Percentiles rank a stretch among this genome's conserved stretches.
phyloP scores from a whole-genome alignment of 2,329 filamentous ascomycete species.

The Leptosphaerulina australis region DNA sequence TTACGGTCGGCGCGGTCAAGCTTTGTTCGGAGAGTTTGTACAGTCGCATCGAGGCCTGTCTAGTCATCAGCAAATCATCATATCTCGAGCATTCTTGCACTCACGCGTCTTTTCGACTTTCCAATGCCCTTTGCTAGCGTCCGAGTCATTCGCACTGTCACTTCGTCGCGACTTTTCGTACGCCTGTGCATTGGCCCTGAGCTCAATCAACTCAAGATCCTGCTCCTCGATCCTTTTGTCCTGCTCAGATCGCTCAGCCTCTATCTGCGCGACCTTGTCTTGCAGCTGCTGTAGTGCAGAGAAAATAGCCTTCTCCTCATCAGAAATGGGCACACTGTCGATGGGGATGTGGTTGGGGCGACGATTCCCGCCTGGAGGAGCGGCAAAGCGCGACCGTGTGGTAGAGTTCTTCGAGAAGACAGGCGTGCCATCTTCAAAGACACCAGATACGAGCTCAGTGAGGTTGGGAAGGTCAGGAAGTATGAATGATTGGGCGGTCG shows the following conservation, averaged over 20 bases:
- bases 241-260: constrained; percentile 60
- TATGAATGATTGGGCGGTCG: constrained; percentile 65
- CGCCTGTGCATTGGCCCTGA: constrained; percentile 56
- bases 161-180: constrained; percentile 50
- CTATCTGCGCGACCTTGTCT: constrained; percentile 62
- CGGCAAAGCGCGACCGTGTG: constrained; percentile 61
- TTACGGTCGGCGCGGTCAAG: constrained; percentile 69
- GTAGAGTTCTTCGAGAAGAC: constrained; percentile 60
- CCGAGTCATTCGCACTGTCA: constrained; percentile 60
- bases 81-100: constrained; percentile 35
- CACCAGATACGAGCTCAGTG: constrained; percentile 65
- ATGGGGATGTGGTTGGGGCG: constrained; percentile 54
- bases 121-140: constrained; percentile 46
- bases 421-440: constrained; percentile 63
- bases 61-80: constrained; percentile 20
- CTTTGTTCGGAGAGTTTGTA: constrained; percentile 65
- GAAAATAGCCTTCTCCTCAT: constrained; percentile 68
- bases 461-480: constrained; percentile 66
- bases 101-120: constrained; percentile 62
- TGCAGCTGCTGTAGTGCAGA: constrained; percentile 64
- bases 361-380: constrained; percentile 45
- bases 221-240: constrained; percentile 58
- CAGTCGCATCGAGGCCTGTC: constrained; percentile 63
- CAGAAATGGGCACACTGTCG: constrained; percentile 62
- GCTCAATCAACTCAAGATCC: constrained; percentile 58